Evolutionary conservation across 192 early-diverging fungal genomes (phyloP), one percentile per base, ranked within the genome.

Genomic region (Linnemannia exigua): DNA sequence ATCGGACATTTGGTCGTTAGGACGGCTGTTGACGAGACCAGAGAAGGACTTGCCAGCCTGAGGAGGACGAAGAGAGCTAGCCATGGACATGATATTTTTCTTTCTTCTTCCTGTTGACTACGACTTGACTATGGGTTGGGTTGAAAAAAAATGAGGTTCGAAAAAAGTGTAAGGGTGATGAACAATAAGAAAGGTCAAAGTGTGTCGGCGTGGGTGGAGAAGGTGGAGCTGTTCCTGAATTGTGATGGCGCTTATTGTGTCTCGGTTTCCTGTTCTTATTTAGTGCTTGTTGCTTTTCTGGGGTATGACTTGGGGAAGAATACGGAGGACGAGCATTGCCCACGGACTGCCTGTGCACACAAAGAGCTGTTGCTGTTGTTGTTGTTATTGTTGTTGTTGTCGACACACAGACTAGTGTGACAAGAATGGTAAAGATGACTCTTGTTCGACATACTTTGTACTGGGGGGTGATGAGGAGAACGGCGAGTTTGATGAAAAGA

Each of bases 1-100:
- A 66, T 88, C 88, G n/a, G 83, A 86, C 84, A 86, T 86, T 80
- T 79, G 78, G 38, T 86, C 84, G 61, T 70, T 86, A 36, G 78
- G 78, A 36, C 84, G 77, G 66, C 31, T 77, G 75, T 74, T 86
- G 31, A 80, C 75, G 48, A 86, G 78, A 20, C 84, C 84, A 16
- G 76, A 48, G 66, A 73, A 86, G 36, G 84, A 33, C 63, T 80
- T 86, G 41, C 84, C 84, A 25, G 84, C 84, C 51, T 86, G 84
- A 54, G 84, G 84, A 50, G 84, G 84, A 80, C 84, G 79, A 58
- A 86, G 84, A 35, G 84, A 86, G 70, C 84, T 80, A 63, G 84
- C 84, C 84, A 86, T 86, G 70, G 84, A 86, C 84, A 86, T 79
- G 67, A 74, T 80, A 71, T 25, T 79, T 72, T 20, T 22, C 66